Evolutionary conservation across 2,329 filamentous ascomycete species (phyloP).

Genomic region (Elsinoe fawcettii): DNA sequence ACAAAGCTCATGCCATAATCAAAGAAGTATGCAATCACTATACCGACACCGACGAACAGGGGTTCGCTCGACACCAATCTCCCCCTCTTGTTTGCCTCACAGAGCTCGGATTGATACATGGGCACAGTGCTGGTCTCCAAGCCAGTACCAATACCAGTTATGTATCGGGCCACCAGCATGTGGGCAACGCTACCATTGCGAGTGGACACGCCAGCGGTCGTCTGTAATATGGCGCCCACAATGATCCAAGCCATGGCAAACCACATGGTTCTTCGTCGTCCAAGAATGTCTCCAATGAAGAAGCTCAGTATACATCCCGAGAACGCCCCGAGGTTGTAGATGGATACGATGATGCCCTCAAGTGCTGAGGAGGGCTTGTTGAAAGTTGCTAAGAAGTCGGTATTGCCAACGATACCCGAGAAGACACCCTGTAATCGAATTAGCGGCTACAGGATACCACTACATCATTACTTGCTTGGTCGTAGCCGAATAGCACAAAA

Average conservation of each 20-base stretch:
- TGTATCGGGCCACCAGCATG: slow-evolving; percentile 40
- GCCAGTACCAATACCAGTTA: slow-evolving; percentile 43
- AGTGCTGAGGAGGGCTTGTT: slow-evolving; percentile 32
- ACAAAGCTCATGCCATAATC: slow-evolving; percentile 34
- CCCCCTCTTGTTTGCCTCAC: slow-evolving; percentile 28
- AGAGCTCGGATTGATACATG: slow-evolving; percentile 33
- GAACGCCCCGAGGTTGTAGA: slow-evolving; percentile 33
- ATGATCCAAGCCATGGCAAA: slow-evolving; percentile 38
- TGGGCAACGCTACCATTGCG: slow-evolving; percentile 36
- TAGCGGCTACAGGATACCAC: not conserved
- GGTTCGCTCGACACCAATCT: slow-evolving; percentile 30
- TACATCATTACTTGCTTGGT: slow-evolving; percentile 19
- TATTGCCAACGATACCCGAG: slow-evolving; percentile 36
- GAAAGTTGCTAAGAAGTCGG: slow-evolving; percentile 34
- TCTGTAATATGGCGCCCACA: slow-evolving; percentile 40
- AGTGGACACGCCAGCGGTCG: slow-evolving; percentile 22
- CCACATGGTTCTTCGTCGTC: slow-evolving; percentile 34
- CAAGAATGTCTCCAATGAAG: slow-evolving; percentile 32
- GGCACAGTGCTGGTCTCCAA: slow-evolving; percentile 39
- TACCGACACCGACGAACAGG: slow-evolving; percentile 30
- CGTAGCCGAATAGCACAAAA: slow-evolving; percentile 29
- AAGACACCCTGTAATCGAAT: slow-evolving; percentile 29
- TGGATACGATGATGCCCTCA: slow-evolving; percentile 38
- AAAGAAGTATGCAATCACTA: slow-evolving; percentile 30
- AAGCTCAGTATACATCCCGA: slow-evolving; percentile 33